Conservation (phyloP, 2,329 filamentous ascomycete genomes). For the Fusarium sp. region DNA sequence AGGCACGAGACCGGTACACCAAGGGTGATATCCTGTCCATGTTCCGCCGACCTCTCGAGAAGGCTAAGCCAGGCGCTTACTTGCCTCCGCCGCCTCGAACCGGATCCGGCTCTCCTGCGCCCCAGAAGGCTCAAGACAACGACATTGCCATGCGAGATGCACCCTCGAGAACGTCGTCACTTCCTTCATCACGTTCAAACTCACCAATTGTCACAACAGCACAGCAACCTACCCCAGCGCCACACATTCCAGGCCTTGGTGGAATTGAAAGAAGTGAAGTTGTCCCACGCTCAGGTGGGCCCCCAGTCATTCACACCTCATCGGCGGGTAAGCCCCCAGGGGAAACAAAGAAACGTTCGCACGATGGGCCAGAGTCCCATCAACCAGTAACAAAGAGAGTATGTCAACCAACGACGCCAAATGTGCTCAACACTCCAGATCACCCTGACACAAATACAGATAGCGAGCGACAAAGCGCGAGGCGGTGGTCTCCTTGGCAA, state of each 20-base stretch:
- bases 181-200: slow-evolving; percentile 24
- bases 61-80: slow-evolving; percentile 44
- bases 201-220: slow-evolving; percentile 8
- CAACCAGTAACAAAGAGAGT: slow-evolving; percentile 54
- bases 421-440: not conserved
- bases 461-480: slow-evolving; percentile 45
- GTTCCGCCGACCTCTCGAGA: slow-evolving; percentile 57
- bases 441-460: slow-evolving; percentile 44
- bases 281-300: slow-evolving; percentile 43
- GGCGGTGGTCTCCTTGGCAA: slow-evolving; percentile 50
- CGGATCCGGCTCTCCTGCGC: not conserved
- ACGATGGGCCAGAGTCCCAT: slow-evolving; percentile 50
- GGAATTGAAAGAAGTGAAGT: slow-evolving; percentile 18
- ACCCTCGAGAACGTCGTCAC: slow-evolving; percentile 11
- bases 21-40: slow-evolving; percentile 67
- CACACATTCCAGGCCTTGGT: slow-evolving; percentile 33
- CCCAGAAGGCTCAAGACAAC: slow-evolving; percentile 12
- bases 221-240: slow-evolving; percentile 6
- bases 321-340: slow-evolving; percentile 25
- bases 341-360: slow-evolving; percentile 55
- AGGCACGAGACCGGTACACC: slow-evolving; percentile 79
- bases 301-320: slow-evolving; percentile 55
- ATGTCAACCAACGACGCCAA: slow-evolving; percentile 39
- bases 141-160: slow-evolving; percentile 37
- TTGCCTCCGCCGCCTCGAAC: slow-evolving; percentile 10